A percentile compares a stretch with the other conserved stretches of the same genome.
These are phyloP conservation scores for Allium fistulosum DNA, from an alignment of 106 monocot genomes.

Conservation along the genomic window DNA sequence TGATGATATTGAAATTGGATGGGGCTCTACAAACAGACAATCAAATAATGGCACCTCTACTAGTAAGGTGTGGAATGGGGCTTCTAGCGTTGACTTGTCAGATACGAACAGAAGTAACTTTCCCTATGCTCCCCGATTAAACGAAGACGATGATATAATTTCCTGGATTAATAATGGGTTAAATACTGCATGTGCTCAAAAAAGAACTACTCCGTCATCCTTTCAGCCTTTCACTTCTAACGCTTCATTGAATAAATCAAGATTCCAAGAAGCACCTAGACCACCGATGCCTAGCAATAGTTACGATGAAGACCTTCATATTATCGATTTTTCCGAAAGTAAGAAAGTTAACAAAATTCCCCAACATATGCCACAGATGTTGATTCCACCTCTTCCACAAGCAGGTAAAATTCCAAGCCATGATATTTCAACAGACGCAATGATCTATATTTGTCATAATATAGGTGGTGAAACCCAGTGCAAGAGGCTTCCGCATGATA, in stretches of 20 bases:
- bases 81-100: not conserved
- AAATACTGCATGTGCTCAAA: not conserved
- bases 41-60: not conserved
- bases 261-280: not conserved
- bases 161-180: constrained; percentile 1
- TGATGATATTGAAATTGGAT: constrained; percentile 17
- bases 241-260: not conserved
- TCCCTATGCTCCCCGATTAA: not conserved
- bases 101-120: not conserved
- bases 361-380: not conserved
- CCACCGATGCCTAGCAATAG: not conserved
- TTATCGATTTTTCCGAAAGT: not conserved
- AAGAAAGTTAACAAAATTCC: not conserved
- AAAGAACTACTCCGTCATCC: constrained; percentile 1
- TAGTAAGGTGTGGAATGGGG: not conserved
- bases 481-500: too few species aligned
- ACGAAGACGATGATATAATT: not conserved
- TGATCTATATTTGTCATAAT: too few species aligned
- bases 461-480: too few species aligned
- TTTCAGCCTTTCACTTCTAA: constrained; percentile 4
- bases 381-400: constrained; percentile 6
- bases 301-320: not conserved
- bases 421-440: too few species aligned
- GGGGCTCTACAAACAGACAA: not conserved
- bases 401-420: not conserved